Conservation (phyloP, 148 eudicot species). For the Chenopodium suecicum region DNA sequence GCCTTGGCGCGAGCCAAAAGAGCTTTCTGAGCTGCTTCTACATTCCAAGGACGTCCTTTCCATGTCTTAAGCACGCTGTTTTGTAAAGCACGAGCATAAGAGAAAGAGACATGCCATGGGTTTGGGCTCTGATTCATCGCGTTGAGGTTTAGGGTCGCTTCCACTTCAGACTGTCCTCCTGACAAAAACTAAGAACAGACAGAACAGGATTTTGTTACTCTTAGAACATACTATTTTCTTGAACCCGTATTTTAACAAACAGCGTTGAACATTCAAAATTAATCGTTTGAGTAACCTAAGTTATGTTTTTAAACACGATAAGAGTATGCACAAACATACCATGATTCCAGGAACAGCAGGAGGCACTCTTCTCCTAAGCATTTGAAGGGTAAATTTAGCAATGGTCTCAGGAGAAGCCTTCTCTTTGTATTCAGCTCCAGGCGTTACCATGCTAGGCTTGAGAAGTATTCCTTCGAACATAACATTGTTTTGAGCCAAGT, state of each 20-base stretch:
- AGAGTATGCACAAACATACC: constrained; percentile 39
- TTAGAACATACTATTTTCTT: neutral
- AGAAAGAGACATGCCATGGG: constrained; percentile 99
- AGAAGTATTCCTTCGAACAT: constrained; percentile 86
- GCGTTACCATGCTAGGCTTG: constrained; percentile 98
- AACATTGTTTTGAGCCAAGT: constrained; percentile 88
- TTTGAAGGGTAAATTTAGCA: constrained; percentile 71
- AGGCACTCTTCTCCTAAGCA: constrained; percentile 91
- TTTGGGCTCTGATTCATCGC: constrained; percentile 97
- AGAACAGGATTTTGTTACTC: neutral
- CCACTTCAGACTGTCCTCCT: constrained; percentile 94
- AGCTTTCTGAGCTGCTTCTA: constrained; percentile 74
- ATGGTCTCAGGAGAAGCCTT: constrained; percentile 85
- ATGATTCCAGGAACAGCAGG: constrained; percentile 98
- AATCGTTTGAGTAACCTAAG: neutral
- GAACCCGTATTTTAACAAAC: too few species aligned
- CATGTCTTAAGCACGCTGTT: constrained; percentile 85
- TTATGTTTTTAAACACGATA: neutral
- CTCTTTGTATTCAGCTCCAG: constrained; percentile 91
- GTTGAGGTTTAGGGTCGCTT: constrained; percentile 83
- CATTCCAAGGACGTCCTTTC: constrained; percentile 82
- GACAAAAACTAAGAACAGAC: constrained; percentile 65
- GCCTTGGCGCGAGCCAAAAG: constrained; percentile 86
- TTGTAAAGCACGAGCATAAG: constrained; percentile 90
- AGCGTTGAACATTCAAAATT: too few species aligned